Conservation (phyloP, 2,329 filamentous ascomycete genomes). For the Xylariaceae sp. region DNA sequence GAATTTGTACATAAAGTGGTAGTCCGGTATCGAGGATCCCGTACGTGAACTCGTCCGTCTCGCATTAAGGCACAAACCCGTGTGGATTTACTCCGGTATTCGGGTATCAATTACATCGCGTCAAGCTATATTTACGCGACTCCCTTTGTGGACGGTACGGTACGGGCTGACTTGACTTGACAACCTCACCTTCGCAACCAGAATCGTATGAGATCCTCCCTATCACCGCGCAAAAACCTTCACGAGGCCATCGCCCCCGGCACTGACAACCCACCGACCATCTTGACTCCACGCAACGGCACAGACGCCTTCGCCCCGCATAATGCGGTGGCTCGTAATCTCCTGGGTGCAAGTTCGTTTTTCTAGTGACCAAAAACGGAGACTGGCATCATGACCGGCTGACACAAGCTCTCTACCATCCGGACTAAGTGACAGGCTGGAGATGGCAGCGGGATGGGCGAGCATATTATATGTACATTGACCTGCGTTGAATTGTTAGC, state of each 20-base stretch:
- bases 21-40: too few species aligned
- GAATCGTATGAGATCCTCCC: background rate
- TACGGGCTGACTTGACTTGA: background rate
- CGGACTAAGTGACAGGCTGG: constrained; percentile 82
- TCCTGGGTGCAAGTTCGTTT: constrained; percentile 94
- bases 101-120: background rate
- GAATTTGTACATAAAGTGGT: too few species aligned
- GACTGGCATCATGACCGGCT: constrained; percentile 88
- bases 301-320: constrained; percentile 94
- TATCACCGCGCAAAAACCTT: constrained; percentile 71
- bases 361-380: constrained; percentile 96
- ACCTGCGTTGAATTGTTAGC: constrained; percentile 49
- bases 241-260: constrained; percentile 89
- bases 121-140: background rate
- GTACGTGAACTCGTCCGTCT: too few species aligned
- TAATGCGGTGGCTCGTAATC: constrained; percentile 84
- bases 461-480: constrained; percentile 99
- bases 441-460: constrained; percentile 89
- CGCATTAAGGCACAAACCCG: background rate
- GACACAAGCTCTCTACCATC: constrained; percentile 93
- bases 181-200: background rate
- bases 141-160: too few species aligned
- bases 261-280: constrained; percentile 88
- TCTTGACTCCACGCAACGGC: constrained; percentile 94
- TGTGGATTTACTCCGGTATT: background rate